Conservation (phyloP, 345 rosid genomes). For the Rhodamnia rubescens region DNA sequence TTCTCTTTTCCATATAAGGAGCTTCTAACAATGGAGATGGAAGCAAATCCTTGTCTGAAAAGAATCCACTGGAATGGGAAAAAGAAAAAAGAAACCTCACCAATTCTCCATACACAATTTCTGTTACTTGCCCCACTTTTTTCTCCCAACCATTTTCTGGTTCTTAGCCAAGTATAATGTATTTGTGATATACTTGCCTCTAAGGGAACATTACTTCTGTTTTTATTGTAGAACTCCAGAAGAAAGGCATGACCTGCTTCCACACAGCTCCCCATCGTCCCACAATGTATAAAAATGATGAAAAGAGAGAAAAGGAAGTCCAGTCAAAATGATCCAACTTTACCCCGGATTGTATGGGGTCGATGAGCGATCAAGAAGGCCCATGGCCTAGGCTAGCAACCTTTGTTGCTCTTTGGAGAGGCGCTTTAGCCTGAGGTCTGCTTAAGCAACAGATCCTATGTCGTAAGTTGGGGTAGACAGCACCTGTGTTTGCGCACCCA, state of each 20-base stretch:
- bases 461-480: not conserved
- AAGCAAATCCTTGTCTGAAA: not conserved
- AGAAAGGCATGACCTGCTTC: not conserved
- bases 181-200: not conserved
- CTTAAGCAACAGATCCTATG: not conserved
- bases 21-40: not conserved
- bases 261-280: not conserved
- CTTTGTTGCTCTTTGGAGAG: not conserved
- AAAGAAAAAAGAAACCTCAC: not conserved
- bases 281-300: not conserved
- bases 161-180: not conserved
- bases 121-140: not conserved
- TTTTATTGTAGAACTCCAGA: not conserved
- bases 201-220: not conserved
- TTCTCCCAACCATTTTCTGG: not conserved
- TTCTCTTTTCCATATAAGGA: not conserved
- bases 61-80: not conserved
- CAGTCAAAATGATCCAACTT: not conserved
- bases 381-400: not conserved
- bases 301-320: not conserved
- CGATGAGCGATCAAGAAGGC: not conserved
- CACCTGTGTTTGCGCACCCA: not conserved
- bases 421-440: not conserved
- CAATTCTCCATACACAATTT: not conserved
- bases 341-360: not conserved